Conservation (phyloP, 179 eudicot genomes). For the Silene noctiflora region DNA sequence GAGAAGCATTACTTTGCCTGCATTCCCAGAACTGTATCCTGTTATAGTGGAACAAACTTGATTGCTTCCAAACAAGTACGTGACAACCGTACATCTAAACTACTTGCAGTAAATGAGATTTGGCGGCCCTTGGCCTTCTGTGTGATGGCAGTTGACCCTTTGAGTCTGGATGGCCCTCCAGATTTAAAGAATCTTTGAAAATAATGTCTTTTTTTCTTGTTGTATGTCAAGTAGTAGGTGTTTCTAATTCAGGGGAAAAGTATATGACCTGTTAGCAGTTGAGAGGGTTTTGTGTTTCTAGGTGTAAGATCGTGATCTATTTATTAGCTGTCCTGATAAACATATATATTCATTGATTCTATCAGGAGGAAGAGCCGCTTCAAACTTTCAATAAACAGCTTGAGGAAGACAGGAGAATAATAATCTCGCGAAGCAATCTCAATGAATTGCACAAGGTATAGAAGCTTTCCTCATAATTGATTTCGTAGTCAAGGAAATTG, state of each 20-base stretch:
- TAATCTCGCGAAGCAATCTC: conserved; percentile 81
- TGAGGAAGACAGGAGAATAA: conserved; percentile 87
- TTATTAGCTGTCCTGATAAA: neutral
- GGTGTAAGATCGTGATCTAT: neutral
- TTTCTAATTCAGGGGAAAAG: neutral
- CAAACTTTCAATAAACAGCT: conserved; percentile 83
- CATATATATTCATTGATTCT: conserved; percentile 15
- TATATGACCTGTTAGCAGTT: neutral
- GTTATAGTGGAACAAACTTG: neutral
- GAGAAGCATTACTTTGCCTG: neutral
- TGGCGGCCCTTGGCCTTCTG: neutral
- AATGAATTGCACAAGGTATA: conserved; percentile 85
- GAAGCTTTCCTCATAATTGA: conserved; percentile 2
- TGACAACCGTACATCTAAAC: too few species aligned
- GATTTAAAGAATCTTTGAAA: neutral
- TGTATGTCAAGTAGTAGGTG: neutral
- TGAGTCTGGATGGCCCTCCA: neutral
- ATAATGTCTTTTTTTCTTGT: neutral
- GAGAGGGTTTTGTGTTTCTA: neutral
- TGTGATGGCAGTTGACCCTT: conserved; percentile 1
- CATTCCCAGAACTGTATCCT: neutral
- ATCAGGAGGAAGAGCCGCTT: conserved; percentile 85
- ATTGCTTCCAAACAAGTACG: neutral
- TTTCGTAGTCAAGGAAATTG: neutral
- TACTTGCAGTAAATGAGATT: neutral